Evolutionary conservation across 495 filamentous ascomycete species (phyloP).

Genomic region (Margaritispora aquatica): DNA sequence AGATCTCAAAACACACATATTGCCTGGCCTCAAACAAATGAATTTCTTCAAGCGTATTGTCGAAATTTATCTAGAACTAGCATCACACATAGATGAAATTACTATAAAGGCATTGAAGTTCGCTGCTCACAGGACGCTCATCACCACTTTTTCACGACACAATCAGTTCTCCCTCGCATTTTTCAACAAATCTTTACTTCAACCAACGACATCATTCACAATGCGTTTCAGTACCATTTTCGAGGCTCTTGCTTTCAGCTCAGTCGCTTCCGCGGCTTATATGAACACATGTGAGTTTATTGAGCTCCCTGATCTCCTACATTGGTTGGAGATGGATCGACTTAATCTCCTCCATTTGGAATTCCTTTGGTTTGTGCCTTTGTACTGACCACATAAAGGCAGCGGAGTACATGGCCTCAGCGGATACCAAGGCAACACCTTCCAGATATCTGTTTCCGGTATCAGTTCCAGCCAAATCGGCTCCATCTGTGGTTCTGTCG

Average conservation of each 20-base stretch:
- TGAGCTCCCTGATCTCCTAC: neutral
- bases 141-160: too few relatives aligned
- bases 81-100: too few relatives aligned
- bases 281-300: neutral
- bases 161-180: neutral
- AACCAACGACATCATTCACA: neutral
- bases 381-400: neutral
- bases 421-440: neutral
- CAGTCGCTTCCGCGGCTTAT: neutral
- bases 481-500: neutral
- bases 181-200: too few relatives aligned
- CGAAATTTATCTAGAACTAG: too few relatives aligned
- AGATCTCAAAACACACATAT: too few relatives aligned
- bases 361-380: neutral
- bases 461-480: neutral
- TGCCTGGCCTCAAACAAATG: too few relatives aligned
- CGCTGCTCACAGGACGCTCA: too few relatives aligned
- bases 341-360: neutral
- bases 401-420: neutral
- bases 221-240: neutral
- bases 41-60: too few relatives aligned
- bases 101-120: too few relatives aligned
- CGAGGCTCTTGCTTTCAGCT: neutral
- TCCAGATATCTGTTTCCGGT: neutral
- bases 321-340: neutral